These are phyloP conservation scores for Atkinsonella hypoxylon DNA, from an alignment of 2,329 filamentous ascomycete species.

Conservation along the genomic window DNA sequence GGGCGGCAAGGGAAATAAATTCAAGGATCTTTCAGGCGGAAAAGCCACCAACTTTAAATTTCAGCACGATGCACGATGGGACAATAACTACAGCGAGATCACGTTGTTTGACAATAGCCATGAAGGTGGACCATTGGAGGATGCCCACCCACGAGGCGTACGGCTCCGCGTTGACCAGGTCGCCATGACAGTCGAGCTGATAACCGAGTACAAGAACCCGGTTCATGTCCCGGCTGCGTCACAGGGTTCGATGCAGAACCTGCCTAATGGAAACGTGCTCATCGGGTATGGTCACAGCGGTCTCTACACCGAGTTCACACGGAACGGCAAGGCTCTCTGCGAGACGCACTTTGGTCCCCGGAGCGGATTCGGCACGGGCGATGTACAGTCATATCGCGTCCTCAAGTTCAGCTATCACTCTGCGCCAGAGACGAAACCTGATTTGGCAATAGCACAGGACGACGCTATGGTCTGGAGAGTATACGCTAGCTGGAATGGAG, in stretches of 20 bases:
- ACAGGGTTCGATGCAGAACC: conserved; percentile 9
- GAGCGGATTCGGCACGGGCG: conserved; percentile 7
- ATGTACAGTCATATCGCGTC: conserved; percentile 17
- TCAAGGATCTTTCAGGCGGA: conserved; percentile 17
- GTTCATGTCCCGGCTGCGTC: conserved; percentile 4
- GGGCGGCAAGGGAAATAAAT: conserved; percentile 32
- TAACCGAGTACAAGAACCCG: conserved; percentile 8
- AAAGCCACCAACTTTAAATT: conserved; percentile 29
- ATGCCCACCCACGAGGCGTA: conserved; percentile 17
- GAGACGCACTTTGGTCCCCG: conserved; percentile 14
- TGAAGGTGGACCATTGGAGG: conserved; percentile 24
- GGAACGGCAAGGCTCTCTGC: conserved; percentile 12
- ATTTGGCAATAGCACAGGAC: conserved; percentile 2
- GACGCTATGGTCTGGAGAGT: conserved; percentile 8
- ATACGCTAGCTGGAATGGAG: conserved; percentile 28
- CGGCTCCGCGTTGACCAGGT: conserved; percentile 5
- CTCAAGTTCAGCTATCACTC: conserved; percentile 18
- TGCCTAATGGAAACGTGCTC: conserved; percentile 29
- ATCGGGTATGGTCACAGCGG: conserved; percentile 27
- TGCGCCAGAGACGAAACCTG: conserved; percentile 10
- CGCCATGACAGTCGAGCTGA: conserved; percentile 3
- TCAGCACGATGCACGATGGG: conserved; percentile 37
- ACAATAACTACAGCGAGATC: conserved; percentile 28
- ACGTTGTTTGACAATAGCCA: conserved; percentile 41
- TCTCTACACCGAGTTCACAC: conserved; percentile 16